Evolutionary conservation across 345 rosid genomes (phyloP).

Genomic region (Hypericum perforatum): DNA sequence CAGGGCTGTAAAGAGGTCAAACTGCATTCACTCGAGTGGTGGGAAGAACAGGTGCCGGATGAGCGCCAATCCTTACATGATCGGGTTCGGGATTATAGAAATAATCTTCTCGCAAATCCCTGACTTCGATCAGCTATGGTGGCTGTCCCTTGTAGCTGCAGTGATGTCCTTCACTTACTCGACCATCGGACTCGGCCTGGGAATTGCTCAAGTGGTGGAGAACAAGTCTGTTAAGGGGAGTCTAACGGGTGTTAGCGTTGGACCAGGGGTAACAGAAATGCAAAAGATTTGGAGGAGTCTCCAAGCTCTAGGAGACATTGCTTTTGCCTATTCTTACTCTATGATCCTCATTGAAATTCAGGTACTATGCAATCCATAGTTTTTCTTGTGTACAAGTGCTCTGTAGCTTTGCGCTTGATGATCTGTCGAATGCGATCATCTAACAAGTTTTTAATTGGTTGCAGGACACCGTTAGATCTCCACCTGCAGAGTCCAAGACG

Average conservation of each 20-base stretch:
- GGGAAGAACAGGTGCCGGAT: not conserved
- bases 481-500: not conserved
- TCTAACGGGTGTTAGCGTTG: not conserved
- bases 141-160: not conserved
- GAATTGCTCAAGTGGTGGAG: not conserved
- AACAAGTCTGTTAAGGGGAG: not conserved
- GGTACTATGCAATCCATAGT: not conserved
- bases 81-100: not conserved
- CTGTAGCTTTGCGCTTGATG: no score
- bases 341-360: conserved; percentile 1
- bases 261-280: not conserved
- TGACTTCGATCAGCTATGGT: conserved; percentile 1
- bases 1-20: conserved; percentile 1
- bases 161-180: conserved; percentile 7
- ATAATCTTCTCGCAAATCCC: conserved; percentile 4
- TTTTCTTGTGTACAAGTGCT: not conserved
- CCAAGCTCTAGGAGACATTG: not conserved
- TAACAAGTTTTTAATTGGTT: no score
- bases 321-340: conserved; percentile 2
- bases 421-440: no score
- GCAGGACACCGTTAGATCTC: not conserved
- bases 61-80: conserved; percentile 5
- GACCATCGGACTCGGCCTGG: not conserved
- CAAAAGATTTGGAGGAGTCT: not conserved
- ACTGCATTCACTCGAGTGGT: not conserved